Percentiles rank a stretch among this genome's conserved stretches.
Conservation (phyloP, 176 grass and related monocot genomes). For the Canna indica region DNA sequence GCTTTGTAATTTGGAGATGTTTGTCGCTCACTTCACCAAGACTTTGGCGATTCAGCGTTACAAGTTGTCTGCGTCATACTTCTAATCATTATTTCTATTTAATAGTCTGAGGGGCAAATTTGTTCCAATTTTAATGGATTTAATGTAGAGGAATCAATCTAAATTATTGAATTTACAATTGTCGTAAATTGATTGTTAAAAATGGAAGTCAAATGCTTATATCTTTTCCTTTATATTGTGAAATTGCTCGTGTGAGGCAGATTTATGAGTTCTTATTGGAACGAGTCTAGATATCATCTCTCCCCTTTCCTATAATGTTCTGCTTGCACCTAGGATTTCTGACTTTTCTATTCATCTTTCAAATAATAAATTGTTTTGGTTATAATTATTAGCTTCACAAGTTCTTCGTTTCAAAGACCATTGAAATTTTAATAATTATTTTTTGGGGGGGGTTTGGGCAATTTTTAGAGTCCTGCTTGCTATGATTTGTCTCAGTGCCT, state of each 20-base stretch:
- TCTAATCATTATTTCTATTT: slow-evolving; percentile 8
- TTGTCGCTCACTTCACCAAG: neutral
- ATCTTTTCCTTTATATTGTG: neutral
- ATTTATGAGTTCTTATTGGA: neutral
- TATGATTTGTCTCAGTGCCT: too few relatives aligned
- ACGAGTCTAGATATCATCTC: neutral
- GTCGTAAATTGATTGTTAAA: neutral
- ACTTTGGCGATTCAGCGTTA: neutral
- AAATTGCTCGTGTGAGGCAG: neutral
- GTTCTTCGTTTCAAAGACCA: neutral
- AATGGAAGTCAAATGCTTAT: neutral
- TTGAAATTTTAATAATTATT: neutral
- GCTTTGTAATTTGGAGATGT: neutral
- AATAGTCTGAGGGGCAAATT: neutral
- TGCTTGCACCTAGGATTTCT: too few relatives aligned
- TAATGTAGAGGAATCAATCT: neutral
- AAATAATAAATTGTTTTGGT: neutral
- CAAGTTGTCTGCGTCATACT: neutral
- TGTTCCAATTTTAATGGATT: neutral
- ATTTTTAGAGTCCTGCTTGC: too few relatives aligned
- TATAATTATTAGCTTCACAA: neutral
- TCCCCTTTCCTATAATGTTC: neutral
- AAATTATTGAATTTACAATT: neutral
- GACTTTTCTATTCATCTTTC: neutral
- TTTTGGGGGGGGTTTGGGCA: too few relatives aligned